These are phyloP conservation scores for Durio zibethinus DNA, from an alignment of 345 rosid genomes.

Conservation along the genomic window DNA sequence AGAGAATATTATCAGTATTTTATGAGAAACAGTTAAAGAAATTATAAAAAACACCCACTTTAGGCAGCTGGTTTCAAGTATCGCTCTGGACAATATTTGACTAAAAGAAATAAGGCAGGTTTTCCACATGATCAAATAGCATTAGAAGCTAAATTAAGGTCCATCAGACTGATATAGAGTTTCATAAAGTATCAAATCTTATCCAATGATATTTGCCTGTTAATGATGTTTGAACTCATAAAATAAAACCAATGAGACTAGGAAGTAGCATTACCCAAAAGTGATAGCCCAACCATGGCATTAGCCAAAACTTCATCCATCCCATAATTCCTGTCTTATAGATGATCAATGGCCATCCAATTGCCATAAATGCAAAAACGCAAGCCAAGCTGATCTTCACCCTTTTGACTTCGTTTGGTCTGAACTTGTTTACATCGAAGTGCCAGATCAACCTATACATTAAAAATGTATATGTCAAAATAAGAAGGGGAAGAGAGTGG, in stretches of 20 bases:
- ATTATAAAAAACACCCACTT: background rate
- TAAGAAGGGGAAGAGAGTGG: background rate
- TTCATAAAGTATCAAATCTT: background rate
- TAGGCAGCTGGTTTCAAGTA: background rate
- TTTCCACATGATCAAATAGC: background rate
- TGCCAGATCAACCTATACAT: conserved; percentile 67
- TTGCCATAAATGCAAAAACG: conserved; percentile 85
- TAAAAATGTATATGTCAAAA: background rate
- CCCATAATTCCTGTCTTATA: conserved; percentile 76
- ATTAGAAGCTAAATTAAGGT: background rate
- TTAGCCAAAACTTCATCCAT: conserved; percentile 90
- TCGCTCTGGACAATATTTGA: background rate
- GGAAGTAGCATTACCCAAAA: conserved; percentile 65
- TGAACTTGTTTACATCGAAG: conserved; percentile 76
- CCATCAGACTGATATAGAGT: background rate
- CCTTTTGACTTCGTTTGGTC: conserved; percentile 73
- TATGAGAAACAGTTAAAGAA: background rate
- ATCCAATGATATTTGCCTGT: background rate
- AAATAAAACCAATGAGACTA: conserved; percentile 9
- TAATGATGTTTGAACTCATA: background rate
- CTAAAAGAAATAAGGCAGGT: background rate
- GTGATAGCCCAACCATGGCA: conserved; percentile 97
- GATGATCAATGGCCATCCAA: conserved; percentile 93
- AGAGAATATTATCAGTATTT: background rate
- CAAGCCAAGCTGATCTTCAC: conserved; percentile 96